Percentiles rank a stretch among this genome's conserved stretches.
phyloP scores from a whole-genome alignment of 2,329 filamentous ascomycete genomes.

The Clonostachys sp. region DNA sequence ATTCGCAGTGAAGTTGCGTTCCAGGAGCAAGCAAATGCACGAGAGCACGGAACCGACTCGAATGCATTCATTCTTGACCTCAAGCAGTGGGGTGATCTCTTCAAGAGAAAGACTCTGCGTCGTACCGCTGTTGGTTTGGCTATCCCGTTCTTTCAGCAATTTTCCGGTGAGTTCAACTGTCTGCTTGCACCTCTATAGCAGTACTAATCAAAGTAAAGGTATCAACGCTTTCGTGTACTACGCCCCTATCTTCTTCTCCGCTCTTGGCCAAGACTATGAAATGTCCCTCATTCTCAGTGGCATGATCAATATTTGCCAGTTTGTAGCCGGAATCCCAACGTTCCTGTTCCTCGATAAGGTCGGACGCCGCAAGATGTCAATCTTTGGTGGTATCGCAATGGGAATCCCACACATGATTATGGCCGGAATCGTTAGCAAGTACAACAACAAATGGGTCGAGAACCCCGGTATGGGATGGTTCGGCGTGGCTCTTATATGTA shows the following conservation, averaged over 20 bases:
- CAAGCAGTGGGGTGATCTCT: constrained; percentile 38
- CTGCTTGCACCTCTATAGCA: constrained; percentile 3
- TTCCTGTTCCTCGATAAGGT: constrained; percentile 30
- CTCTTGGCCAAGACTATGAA: constrained; percentile 22
- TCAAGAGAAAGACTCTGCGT: constrained; percentile 35
- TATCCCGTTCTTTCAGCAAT: constrained; percentile 37
- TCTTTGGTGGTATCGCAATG: constrained; percentile 44
- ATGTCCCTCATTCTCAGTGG: constrained; percentile 33
- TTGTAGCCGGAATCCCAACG: constrained; percentile 23
- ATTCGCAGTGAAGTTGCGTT: constrained; percentile 8
- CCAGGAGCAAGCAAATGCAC: constrained; percentile 1
- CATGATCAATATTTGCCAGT: constrained; percentile 32
- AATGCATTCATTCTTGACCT: constrained; percentile 26
- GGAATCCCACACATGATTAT: constrained; percentile 44
- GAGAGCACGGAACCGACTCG: not conserved
- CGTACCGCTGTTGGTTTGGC: constrained; percentile 31
- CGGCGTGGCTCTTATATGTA: not conserved
- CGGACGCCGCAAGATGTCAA: constrained; percentile 36
- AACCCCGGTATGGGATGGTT: constrained; percentile 46
- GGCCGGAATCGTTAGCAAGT: constrained; percentile 42
- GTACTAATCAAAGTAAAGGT: constrained; percentile 32
- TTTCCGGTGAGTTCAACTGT: constrained; percentile 16
- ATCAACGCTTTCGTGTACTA: constrained; percentile 37
- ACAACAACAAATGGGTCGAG: constrained; percentile 37
- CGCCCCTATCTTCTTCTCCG: constrained; percentile 33